These are phyloP conservation scores for Melanopsichium pennsylvanicum DNA, from an alignment of 1,284 basidiomycete genomes.

Conservation along the genomic window DNA sequence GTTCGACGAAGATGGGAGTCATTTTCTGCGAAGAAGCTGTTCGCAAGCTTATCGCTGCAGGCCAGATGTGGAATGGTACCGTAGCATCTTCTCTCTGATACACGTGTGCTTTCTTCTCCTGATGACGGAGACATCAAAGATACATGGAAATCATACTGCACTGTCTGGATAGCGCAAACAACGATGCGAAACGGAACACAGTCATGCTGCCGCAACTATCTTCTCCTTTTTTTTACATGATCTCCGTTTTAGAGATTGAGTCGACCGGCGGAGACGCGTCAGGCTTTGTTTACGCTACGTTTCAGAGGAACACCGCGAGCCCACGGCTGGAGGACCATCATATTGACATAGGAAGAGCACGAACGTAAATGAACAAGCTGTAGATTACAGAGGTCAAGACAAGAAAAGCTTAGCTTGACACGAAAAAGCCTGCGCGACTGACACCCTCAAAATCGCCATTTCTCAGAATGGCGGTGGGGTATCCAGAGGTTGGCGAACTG, in stretches of 20 bases:
- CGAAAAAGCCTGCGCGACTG: constrained; percentile 6
- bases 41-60: constrained; percentile 46
- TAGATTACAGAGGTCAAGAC: constrained; percentile 32
- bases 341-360: constrained; percentile 21
- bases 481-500: constrained; percentile 16
- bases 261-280: too few relatives aligned
- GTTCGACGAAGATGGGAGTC: constrained; percentile 42
- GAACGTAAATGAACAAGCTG: constrained; percentile 10
- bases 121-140: too few relatives aligned
- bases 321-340: constrained; percentile 33
- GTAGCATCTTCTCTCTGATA: background rate
- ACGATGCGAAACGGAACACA: too few relatives aligned
- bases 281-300: too few relatives aligned
- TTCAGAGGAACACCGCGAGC: constrained; percentile 20
- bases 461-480: constrained; percentile 16
- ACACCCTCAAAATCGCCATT: background rate
- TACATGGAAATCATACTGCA: too few relatives aligned
- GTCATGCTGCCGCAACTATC: too few relatives aligned
- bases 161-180: too few relatives aligned
- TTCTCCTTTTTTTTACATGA: too few relatives aligned
- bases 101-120: too few relatives aligned
- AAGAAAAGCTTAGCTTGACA: constrained; percentile 6
- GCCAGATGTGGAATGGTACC: constrained; percentile 35
- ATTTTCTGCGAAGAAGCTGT: constrained; percentile 54
- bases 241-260: too few relatives aligned